A percentile compares a stretch with the other conserved stretches of the same genome.
These are phyloP conservation scores for Paramecium biaurelia DNA, from an alignment of 73 alveolate species.

Conservation along the genomic window DNA sequence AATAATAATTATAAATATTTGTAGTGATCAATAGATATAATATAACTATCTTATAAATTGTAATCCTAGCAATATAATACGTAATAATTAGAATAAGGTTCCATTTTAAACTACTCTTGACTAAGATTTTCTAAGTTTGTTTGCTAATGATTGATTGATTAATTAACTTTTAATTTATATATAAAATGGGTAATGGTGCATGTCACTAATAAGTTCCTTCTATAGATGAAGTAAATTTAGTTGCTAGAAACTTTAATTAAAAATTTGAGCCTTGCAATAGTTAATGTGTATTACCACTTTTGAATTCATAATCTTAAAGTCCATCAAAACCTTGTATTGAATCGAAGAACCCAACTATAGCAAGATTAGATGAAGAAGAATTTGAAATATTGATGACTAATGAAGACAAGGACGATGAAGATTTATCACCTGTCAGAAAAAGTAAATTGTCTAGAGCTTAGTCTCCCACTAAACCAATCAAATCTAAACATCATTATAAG, in stretches of 20 bases:
- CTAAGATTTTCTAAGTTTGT: not conserved
- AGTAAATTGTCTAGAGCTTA: not conserved
- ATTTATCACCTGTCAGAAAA: not conserved
- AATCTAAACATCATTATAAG: not conserved
- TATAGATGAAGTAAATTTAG: not conserved
- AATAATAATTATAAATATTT: not conserved
- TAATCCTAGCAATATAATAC: not conserved
- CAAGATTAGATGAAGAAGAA: not conserved
- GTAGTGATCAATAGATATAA: not conserved
- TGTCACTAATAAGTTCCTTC: not conserved
- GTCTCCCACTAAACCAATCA: not conserved
- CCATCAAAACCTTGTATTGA: conserved; percentile 1
- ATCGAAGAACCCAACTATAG: not conserved
- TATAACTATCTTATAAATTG: not conserved
- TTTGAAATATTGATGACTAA: not conserved
- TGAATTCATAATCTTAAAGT: conserved; percentile 2
- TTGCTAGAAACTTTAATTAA: not conserved
- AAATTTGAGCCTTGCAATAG: not conserved
- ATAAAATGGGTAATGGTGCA: conserved; percentile 8
- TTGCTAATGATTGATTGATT: not conserved
- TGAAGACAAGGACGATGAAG: not conserved
- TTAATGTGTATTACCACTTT: not conserved
- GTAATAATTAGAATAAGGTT: not conserved
- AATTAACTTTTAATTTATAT: not conserved
- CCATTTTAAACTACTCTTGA: not conserved